phyloP scores from a whole-genome alignment of 495 filamentous ascomycete genomes.

The Xylaria sp. region DNA sequence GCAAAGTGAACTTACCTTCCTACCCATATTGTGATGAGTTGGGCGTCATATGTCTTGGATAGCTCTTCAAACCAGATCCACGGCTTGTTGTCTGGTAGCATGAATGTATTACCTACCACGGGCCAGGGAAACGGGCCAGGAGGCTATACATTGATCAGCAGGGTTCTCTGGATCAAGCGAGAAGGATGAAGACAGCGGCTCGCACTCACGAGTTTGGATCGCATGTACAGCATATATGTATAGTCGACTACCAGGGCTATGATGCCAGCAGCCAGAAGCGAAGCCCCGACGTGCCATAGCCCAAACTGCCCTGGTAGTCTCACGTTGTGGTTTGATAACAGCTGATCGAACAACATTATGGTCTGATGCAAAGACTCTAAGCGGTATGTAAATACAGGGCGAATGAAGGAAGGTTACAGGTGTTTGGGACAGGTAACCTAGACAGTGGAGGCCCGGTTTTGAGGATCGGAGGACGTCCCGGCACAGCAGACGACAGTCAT shows the following conservation, averaged over 20 bases:
- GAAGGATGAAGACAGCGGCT: neutral
- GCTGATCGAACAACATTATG: slow-evolving; percentile 35
- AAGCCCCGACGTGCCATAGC: slow-evolving; percentile 31
- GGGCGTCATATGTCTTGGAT: slow-evolving; percentile 59
- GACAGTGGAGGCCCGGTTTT: neutral
- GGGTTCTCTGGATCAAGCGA: neutral
- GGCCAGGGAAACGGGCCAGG: slow-evolving; percentile 61
- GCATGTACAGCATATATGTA: slow-evolving; percentile 55
- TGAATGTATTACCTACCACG: slow-evolving; percentile 63
- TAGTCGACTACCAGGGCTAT: slow-evolving; percentile 54
- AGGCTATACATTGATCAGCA: slow-evolving; percentile 47
- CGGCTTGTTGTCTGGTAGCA: slow-evolving; percentile 65
- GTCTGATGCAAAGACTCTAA: neutral
- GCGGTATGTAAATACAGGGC: neutral
- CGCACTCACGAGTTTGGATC: slow-evolving; percentile 48
- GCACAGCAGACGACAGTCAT: neutral
- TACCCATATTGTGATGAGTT: slow-evolving; percentile 69
- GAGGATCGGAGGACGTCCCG: neutral
- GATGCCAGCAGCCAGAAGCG: slow-evolving; percentile 38
- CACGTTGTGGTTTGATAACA: slow-evolving; percentile 13
- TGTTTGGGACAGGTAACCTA: slow-evolving; percentile 9
- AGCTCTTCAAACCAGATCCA: slow-evolving; percentile 70
- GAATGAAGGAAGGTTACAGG: neutral
- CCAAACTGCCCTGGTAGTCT: slow-evolving; percentile 27
- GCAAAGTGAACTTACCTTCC: slow-evolving; percentile 49